Evolutionary conservation across 768 basidiomycete genomes (phyloP).

Genomic region (Lanmaoa rubissima): DNA sequence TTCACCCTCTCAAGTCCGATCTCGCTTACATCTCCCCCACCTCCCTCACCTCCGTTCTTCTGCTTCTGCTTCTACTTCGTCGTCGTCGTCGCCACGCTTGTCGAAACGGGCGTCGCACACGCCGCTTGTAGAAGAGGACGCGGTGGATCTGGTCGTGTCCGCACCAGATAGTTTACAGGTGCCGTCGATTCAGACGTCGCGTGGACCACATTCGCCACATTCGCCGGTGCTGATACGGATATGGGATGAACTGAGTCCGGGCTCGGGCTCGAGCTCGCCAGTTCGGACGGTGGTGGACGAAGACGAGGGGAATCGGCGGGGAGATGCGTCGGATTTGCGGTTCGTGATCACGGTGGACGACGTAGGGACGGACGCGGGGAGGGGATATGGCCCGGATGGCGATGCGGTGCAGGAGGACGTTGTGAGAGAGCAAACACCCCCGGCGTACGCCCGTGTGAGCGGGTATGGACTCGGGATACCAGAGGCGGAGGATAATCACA

Average conservation of each 20-base stretch:
- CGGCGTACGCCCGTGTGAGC: constrained; percentile 10
- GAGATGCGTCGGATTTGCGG: background rate
- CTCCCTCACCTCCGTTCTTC: constrained; percentile 11
- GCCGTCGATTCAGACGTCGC: constrained; percentile 11
- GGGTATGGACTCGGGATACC: constrained; percentile 10
- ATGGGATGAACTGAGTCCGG: constrained; percentile 20
- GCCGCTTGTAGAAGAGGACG: constrained; percentile 50
- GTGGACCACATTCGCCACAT: constrained; percentile 14
- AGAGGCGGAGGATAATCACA: constrained; percentile 18
- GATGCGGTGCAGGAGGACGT: constrained; percentile 5
- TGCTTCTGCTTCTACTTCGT: background rate
- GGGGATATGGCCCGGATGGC: background rate
- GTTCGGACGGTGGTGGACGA: background rate
- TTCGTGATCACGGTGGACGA: constrained; percentile 7
- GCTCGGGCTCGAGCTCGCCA: background rate
- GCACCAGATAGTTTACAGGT: constrained; percentile 15
- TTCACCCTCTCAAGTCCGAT: background rate
- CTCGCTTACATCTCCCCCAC: constrained; percentile 12
- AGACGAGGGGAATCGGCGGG: background rate
- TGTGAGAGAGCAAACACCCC: constrained; percentile 20
- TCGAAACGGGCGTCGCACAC: constrained; percentile 10
- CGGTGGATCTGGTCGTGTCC: constrained; percentile 80
- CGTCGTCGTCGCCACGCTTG: background rate
- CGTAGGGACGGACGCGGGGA: background rate
- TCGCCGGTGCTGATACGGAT: constrained; percentile 24